Percentiles rank a stretch among this genome's conserved stretches.
Conservation (phyloP, 495 filamentous ascomycete genomes). For the Umbilicaria muhlenbergii region DNA sequence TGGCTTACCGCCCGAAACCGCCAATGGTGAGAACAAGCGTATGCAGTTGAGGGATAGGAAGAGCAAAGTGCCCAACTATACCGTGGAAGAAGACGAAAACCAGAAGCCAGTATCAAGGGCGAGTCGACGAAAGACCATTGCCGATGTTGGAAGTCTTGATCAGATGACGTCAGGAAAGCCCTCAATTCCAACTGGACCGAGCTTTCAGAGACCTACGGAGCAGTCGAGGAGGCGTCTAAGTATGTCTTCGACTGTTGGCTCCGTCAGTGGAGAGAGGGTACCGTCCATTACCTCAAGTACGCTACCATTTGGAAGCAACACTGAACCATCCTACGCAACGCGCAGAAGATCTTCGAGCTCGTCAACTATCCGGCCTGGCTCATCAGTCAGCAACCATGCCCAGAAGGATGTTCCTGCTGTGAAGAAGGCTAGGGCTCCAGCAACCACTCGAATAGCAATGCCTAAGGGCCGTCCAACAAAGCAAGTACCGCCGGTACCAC, state of each 20-base stretch:
- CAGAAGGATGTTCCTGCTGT: slow-evolving; percentile 17
- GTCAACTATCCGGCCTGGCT: slow-evolving; percentile 18
- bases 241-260: slow-evolving; percentile 22
- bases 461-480: slow-evolving; percentile 27
- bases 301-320: background rate
- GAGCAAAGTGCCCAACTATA: slow-evolving; percentile 28
- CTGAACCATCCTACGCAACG: slow-evolving; percentile 14
- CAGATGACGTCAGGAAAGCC: background rate
- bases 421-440: slow-evolving; percentile 30
- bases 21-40: slow-evolving; percentile 32
- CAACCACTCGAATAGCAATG: slow-evolving; percentile 28
- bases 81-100: slow-evolving; percentile 36
- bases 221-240: slow-evolving; percentile 22
- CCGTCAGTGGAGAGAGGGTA: slow-evolving; percentile 13
- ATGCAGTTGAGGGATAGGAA: slow-evolving; percentile 66
- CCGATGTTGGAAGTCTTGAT: slow-evolving; percentile 20
- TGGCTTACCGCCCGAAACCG: slow-evolving; percentile 18
- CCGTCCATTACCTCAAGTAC: slow-evolving; percentile 7
- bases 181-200: slow-evolving; percentile 7
- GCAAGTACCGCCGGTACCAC: slow-evolving; percentile 29
- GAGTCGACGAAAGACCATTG: slow-evolving; percentile 51
- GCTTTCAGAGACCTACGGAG: slow-evolving; percentile 11
- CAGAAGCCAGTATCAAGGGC: slow-evolving; percentile 31
- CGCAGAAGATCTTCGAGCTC: slow-evolving; percentile 9
- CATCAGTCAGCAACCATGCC: slow-evolving; percentile 20